phyloP scores from a whole-genome alignment of 2,329 filamentous ascomycete species.

The Aureobasidium subglaciale region DNA sequence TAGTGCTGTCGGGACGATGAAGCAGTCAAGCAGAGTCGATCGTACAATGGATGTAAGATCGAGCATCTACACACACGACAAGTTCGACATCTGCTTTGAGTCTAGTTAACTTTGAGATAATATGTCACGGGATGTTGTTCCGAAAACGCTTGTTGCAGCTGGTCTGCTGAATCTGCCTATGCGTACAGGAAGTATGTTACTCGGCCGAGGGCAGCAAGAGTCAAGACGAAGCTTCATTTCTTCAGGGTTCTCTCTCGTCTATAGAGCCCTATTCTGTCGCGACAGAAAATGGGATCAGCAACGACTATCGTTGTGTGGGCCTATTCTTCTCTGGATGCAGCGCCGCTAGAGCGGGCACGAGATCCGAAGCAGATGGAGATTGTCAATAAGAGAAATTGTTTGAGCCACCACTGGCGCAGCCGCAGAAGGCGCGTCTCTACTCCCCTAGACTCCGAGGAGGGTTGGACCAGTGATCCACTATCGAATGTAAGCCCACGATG shows the following conservation, averaged over 20 bases:
- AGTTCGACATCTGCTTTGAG: not conserved
- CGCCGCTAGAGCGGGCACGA: slow-evolving; percentile 11
- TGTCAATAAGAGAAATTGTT: not conserved
- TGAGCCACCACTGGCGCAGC: not conserved
- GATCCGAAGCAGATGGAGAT: slow-evolving; percentile 10
- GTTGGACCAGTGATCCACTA: not conserved
- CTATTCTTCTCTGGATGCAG: not conserved
- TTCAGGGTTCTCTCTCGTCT: not conserved
- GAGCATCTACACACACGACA: not conserved
- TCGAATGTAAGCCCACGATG: not conserved
- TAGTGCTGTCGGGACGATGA: not conserved
- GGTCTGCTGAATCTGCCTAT: not conserved
- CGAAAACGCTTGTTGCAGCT: not conserved
- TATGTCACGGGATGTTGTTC: not conserved
- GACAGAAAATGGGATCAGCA: slow-evolving; percentile 9
- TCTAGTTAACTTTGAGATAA: not conserved
- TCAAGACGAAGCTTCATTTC: not conserved
- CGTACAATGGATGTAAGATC: not conserved
- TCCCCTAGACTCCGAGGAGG: not conserved
- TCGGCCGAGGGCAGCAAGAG: not conserved
- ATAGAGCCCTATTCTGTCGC: not conserved
- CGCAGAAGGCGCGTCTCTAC: not conserved
- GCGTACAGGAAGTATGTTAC: not conserved
- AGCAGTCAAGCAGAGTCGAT: not conserved
- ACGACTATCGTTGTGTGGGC: not conserved